A percentile compares a stretch with the other conserved stretches of the same genome.
Conservation (phyloP, 768 basidiomycete species). For the Termitomyces sp. region DNA sequence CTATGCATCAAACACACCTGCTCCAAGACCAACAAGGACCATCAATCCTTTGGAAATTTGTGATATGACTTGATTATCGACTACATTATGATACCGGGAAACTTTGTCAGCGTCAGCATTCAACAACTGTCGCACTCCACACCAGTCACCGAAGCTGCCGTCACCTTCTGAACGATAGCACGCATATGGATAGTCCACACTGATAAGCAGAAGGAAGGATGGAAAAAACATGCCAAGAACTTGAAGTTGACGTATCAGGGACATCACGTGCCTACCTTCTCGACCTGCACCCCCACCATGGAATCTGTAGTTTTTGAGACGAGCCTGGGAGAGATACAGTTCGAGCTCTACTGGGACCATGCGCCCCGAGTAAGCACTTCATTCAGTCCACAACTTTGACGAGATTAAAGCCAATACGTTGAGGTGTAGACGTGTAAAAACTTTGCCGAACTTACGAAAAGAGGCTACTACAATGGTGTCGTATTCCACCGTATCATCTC, state of each 20-base stretch:
- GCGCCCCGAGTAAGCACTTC: slow-evolving; percentile 61
- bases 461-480: slow-evolving; percentile 89
- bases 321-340: slow-evolving; percentile 76
- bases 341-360: slow-evolving; percentile 93
- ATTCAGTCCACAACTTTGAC: slow-evolving; percentile 1
- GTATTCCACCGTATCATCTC: slow-evolving; percentile 90
- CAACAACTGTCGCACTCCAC: slow-evolving; percentile 1
- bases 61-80: slow-evolving; percentile 75
- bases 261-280: slow-evolving; percentile 5
- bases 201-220: background rate
- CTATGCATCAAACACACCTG: slow-evolving; percentile 42
- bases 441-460: slow-evolving; percentile 85
- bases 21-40: slow-evolving; percentile 86
- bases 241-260: background rate
- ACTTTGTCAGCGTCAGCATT: background rate
- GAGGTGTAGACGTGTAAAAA: slow-evolving; percentile 82
- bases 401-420: slow-evolving; percentile 14
- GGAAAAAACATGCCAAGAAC: background rate
- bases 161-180: slow-evolving; percentile 80
- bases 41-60: slow-evolving; percentile 81
- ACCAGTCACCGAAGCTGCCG: slow-evolving; percentile 84
- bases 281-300: slow-evolving; percentile 13
- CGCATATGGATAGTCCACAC: slow-evolving; percentile 45
- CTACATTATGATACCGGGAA: slow-evolving; percentile 31
- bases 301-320: slow-evolving; percentile 77